These are phyloP conservation scores for Saccharomycopsis sp. DNA, from an alignment of 805 yeast genomes.

Conservation along the genomic window DNA sequence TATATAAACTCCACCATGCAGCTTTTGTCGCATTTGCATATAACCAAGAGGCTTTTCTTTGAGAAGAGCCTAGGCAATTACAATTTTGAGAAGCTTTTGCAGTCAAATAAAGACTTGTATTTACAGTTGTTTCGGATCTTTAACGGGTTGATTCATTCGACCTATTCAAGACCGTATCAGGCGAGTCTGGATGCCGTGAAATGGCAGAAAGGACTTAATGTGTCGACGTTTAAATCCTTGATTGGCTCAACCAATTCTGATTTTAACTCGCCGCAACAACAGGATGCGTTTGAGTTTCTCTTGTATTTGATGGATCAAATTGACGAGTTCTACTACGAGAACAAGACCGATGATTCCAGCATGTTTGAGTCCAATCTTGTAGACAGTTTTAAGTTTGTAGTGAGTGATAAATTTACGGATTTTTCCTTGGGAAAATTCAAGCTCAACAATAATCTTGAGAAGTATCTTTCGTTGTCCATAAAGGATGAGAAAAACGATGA, in stretches of 20 bases:
- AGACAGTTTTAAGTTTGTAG: conserved; percentile 54
- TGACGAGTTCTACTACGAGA: conserved; percentile 38
- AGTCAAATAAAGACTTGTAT: conserved; percentile 60
- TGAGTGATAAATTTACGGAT: conserved; percentile 55
- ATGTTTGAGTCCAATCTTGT: conserved; percentile 35
- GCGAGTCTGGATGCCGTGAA: conserved; percentile 34
- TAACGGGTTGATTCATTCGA: conserved; percentile 71
- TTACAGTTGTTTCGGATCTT: conserved; percentile 74
- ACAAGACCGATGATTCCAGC: conserved; percentile 19
- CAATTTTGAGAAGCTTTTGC: conserved; percentile 26
- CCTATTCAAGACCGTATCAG: conserved; percentile 56
- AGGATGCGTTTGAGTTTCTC: conserved; percentile 91
- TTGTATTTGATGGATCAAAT: conserved; percentile 57
- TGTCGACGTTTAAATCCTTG: conserved; percentile 65
- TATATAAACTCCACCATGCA: conserved; percentile 81
- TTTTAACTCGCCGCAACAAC: conserved; percentile 82
- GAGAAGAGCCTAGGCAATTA: conserved; percentile 25
- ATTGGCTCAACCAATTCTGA: conserved; percentile 77
- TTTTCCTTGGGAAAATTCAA: conserved; percentile 38
- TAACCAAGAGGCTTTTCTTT: conserved; percentile 35
- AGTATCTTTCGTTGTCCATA: conserved; percentile 58
- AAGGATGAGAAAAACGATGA: conserved; percentile 32
- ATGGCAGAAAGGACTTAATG: conserved; percentile 73
- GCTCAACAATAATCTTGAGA: conserved; percentile 48
- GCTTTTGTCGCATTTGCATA: conserved; percentile 45